A percentile compares a stretch with the other conserved stretches of the same genome.
These are phyloP conservation scores for Leptographium wingfieldii DNA, from an alignment of 2,329 filamentous ascomycete species.

Conservation along the genomic window DNA sequence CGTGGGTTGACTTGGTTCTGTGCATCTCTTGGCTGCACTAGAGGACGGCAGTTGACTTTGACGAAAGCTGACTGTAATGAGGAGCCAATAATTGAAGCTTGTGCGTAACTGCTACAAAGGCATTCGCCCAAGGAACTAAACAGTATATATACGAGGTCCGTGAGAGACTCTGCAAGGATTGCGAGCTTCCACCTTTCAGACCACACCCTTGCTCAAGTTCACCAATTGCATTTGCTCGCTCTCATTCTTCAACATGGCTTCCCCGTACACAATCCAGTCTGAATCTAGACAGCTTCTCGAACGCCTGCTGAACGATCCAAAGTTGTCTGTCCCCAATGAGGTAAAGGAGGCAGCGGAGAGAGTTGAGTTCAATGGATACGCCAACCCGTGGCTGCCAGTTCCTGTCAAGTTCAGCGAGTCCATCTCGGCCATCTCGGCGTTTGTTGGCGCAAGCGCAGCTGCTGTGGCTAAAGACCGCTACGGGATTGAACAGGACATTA, in stretches of 20 bases:
- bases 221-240: neutral
- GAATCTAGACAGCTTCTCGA: neutral
- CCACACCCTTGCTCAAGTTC: no score
- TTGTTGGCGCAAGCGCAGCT: neutral
- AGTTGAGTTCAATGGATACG: neutral
- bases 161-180: no score
- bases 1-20: no score
- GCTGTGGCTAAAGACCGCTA: constrained; percentile 31
- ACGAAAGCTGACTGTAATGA: no score
- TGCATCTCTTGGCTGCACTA: no score
- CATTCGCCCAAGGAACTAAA: no score
- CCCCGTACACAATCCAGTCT: neutral
- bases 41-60: no score
- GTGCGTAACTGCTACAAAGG: no score
- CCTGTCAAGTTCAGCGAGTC: constrained; percentile 3
- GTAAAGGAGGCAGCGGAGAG: neutral
- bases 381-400: constrained; percentile 11
- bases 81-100: no score
- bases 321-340: neutral
- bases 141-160: no score
- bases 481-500: constrained; percentile 19
- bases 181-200: no score
- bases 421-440: constrained; percentile 9
- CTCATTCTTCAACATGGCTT: neutral
- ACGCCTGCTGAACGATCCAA: neutral